Evolutionary conservation across 805 yeast genomes (phyloP), one percentile per base, ranked within the genome.

Genomic region (Candida stauntonica): DNA sequence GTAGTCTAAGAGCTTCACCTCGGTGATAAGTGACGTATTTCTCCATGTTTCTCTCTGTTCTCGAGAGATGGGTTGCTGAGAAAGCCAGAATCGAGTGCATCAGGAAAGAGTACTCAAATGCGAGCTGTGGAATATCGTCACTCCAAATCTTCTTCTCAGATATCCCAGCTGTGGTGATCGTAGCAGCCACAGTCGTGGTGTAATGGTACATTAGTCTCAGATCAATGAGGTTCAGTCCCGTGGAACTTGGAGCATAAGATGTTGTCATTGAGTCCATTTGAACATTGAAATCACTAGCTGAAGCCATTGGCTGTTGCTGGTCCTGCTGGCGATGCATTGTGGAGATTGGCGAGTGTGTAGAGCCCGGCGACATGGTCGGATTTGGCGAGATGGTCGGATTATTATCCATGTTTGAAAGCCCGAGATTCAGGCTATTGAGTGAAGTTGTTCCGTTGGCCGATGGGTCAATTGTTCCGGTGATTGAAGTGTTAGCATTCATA

Each of bases 61-160:
- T 66, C 5, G 93, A 79, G 35, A 89, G 63, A 63, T 91, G 97
- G 0, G 97, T 86, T 2, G 97, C 97, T 40, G 95, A 80, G 54
- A 91, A 86, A 18, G 95, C 95, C 38, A 91, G 66, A 12, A 91
- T 71, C 1, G 95, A 81, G 57, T 91, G 97, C 96, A 91, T 87
- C 48, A 91, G 67, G 53, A 86, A 88, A 13, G 96, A 95, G 57
- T 81, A 81, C 39, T 81, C 76, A 62, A 89, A 87, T 5, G 97
- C 95, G 41, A 89, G 67, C 66, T 80, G 76, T 0, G 96, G 96
- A 17, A 91, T 87, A 50, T 86, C 94, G 36, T 75, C 78, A 37
- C 80, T 77, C 97, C 97, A 91, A 27, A 89, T 82, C 47, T 81
- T 76, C 21, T 81, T 77, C 47, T 83, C 94, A 23, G 91, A 82